Evolutionary conservation across 176 grass and related monocot genomes (phyloP).

Genomic region (Carex parvula): DNA sequence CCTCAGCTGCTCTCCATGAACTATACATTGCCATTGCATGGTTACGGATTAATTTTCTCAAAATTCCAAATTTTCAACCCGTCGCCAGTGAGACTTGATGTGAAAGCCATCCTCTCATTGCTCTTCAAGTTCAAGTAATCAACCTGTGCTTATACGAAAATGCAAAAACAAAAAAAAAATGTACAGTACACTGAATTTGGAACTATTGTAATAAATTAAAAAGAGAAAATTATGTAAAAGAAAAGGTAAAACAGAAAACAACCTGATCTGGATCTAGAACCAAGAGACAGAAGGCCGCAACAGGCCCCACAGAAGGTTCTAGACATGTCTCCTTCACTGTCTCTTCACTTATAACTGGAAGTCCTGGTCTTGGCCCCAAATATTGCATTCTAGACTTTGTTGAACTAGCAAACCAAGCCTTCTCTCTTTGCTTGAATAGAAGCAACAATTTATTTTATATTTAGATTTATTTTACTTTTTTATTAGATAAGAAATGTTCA

Average conservation of each 20-base stretch:
- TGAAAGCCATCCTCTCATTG: constrained; percentile 76
- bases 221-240: not conserved
- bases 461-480: not conserved
- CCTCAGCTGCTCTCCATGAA: constrained; percentile 13
- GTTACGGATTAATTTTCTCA: constrained; percentile 50
- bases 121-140: constrained; percentile 89
- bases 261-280: constrained; percentile 88
- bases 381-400: constrained; percentile 71
- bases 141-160: constrained; percentile 40
- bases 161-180: not conserved
- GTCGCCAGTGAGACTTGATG: constrained; percentile 32
- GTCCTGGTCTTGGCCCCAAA: constrained; percentile 59
- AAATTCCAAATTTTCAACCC: constrained; percentile 45
- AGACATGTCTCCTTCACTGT: constrained; percentile 40
- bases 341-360: constrained; percentile 53
- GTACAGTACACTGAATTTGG: not conserved
- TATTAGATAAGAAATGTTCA: not conserved
- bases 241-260: not conserved
- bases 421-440: constrained; percentile 59
- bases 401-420: constrained; percentile 76
- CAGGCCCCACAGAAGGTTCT: constrained; percentile 58
- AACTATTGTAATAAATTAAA: not conserved
- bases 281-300: constrained; percentile 68
- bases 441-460: constrained; percentile 3
- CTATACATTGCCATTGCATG: not conserved